Evolutionary conservation across 192 early-diverging fungal genomes (phyloP), one percentile per base, ranked within the genome.

Genomic region (Umbelopsis ramanniana): DNA sequence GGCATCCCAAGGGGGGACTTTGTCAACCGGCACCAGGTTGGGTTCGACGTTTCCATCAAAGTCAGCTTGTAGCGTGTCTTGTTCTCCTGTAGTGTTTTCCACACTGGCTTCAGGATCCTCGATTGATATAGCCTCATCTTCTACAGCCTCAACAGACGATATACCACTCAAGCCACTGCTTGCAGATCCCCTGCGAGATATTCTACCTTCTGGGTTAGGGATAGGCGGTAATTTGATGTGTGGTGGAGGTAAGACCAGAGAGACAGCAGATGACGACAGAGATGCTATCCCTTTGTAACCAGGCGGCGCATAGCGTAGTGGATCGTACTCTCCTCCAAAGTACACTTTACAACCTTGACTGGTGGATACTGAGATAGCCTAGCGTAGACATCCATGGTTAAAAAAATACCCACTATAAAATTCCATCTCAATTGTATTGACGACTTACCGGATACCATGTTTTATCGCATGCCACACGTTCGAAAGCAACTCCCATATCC

Each of bases 311-410:
- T 78, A 74, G 60, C 50, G 37, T 35, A 78, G 45, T 22, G 45
- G 43, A 69, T 79, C 74, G 35, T 75, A 23, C 9, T 70, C 14
- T 10, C 78, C 71, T 22, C 90, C 90, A 85, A 92, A 92, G 9
- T 45, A 40, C n/a, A 89, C 81, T 40, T 47, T 48, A 63, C 90
- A 88, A 3, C 76, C 81, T 72, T 92, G 88, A 26, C 78, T 76
- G 10, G 83, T 81, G 55, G 90, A 81, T n/a, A 92, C 69, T 14
- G 90, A 91, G 11, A 81, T 74, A 46, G 90, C 89, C 89, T 84
- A 52, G 21, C 17, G 4, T 15, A 29, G 37, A 24, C 23, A 23
- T 6, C 17, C 23, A 4, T 29, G 29, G 29, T 29, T 29, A 29
- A n/a, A n/a, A n/a, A n/a, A n/a, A n/a, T n/a, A n/a, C n/a, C n/a